Base-by-base conservation (phyloP, 495 filamentous ascomycete genomes). In the Gamarada debralockiae region DNA sequence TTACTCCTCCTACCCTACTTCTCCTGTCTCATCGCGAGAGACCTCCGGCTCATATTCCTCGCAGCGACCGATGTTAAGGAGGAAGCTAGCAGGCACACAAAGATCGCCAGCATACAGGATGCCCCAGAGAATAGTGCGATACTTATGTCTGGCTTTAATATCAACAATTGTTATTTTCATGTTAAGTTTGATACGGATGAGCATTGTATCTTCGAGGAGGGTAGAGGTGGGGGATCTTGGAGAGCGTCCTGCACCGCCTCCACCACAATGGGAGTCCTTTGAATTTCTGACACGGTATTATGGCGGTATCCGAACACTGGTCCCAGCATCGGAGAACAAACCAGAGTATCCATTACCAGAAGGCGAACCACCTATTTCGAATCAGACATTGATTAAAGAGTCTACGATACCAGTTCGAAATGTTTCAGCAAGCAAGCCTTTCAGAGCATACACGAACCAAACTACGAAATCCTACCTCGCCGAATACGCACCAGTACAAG, bases 261-360 rank as follows among this genome's bases (percentile, higher is more conserved):
- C 88, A n/a, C 80, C 80, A 3, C 65, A 72, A 40, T 96, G 91
- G 91, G 87, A 95, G 63, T 73, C 72, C 3, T 96, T 95, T 64
- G 81, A 81, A 0, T 90, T 93, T 63, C 67, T 96, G 51, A 83
- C 77, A 41, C 75, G 90, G 48, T 96, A 96, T 65, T 86, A 93
- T 65, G 91, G 91, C 14, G 91, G 91, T 0, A 73, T 96, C 40
- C 73, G 79, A 53, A 82, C 73, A 2, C 58, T 96, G 53, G 79
- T 87, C 0, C 65, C 80, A 7, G 72, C 82, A 39, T 62, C 67
- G 14, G 70, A 85, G 10, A 89, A 86, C 52, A 65, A 74, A 1
- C 84, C 91, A 10, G 87, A 96, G 63, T 96, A 90, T 64, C 89
- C 90, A n/a, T 73, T 73, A 13, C 52, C 67, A 1, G 68, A 69